phyloP scores from a whole-genome alignment of 257 asterid species.

The Solanum lignicaule region DNA sequence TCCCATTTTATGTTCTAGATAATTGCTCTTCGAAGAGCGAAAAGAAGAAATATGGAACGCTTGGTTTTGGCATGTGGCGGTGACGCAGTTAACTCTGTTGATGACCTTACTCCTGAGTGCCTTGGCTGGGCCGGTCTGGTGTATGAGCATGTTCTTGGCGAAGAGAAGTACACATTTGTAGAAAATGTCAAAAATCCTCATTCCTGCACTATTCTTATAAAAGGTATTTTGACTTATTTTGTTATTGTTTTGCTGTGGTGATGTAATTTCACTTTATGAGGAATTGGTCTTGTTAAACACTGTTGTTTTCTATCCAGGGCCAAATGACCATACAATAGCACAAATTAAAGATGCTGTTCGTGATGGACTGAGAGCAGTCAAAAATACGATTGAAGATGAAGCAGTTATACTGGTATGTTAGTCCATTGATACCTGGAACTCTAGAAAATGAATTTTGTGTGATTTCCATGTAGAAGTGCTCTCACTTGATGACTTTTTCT shows the following conservation, averaged over 20 bases:
- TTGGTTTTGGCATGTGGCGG: constrained; percentile 98
- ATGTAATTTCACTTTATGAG: not conserved
- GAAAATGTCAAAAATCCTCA: constrained; percentile 90
- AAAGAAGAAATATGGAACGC: constrained; percentile 95
- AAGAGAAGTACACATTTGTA: constrained; percentile 89
- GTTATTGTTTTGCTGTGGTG: not conserved
- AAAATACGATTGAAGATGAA: constrained; percentile 94
- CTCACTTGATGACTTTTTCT: not conserved
- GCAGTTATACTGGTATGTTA: constrained; percentile 71
- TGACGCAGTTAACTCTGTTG: constrained; percentile 94
- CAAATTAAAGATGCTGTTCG: constrained; percentile 99
- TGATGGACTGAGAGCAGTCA: constrained; percentile 92
- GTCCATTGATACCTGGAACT: not conserved
- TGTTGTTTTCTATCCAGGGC: constrained; percentile 40
- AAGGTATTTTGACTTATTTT: constrained; percentile 42
- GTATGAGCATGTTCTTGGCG: constrained; percentile 96
- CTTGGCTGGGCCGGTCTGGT: constrained; percentile 99
- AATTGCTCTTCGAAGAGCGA: constrained; percentile 91
- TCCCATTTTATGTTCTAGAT: constrained; percentile 25
- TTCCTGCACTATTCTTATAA: constrained; percentile 92
- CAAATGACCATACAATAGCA: constrained; percentile 98
- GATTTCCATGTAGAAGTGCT: not conserved
- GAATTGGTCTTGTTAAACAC: constrained; percentile 3
- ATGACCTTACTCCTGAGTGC: constrained; percentile 75
- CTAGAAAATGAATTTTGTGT: not conserved